phyloP scores from a whole-genome alignment of 2,329 filamentous ascomycete species.

The Claviceps sorghi region DNA sequence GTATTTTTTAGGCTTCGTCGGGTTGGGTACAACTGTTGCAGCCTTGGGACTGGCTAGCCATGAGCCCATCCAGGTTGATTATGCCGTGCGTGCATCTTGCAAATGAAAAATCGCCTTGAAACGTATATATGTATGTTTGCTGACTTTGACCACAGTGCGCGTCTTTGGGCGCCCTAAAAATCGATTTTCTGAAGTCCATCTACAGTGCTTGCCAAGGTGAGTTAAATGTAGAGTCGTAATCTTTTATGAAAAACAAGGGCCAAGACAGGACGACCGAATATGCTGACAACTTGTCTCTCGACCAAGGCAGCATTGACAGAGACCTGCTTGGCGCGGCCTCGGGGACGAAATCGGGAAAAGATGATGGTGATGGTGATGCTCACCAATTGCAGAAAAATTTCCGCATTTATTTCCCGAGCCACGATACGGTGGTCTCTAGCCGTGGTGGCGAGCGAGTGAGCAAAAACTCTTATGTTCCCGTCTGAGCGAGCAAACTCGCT shows the following conservation, averaged over 20 bases:
- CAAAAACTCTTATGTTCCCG: background rate
- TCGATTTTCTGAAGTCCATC: conserved; percentile 45
- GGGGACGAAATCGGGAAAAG: background rate
- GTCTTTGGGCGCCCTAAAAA: conserved; percentile 64
- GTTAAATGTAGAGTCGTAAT: conserved; percentile 7
- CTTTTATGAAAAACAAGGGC: background rate
- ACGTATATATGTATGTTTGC: background rate
- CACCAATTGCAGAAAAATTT: conserved; percentile 30
- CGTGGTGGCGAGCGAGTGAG: conserved; percentile 37
- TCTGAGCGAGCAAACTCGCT: background rate
- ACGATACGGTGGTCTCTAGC: conserved; percentile 51
- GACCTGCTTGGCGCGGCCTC: background rate
- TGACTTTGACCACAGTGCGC: conserved; percentile 40
- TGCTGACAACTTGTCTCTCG: background rate
- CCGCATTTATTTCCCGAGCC: conserved; percentile 68
- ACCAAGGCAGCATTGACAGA: background rate
- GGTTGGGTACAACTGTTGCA: conserved; percentile 53
- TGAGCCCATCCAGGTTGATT: conserved; percentile 52
- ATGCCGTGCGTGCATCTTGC: conserved; percentile 38
- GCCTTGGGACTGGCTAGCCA: conserved; percentile 45
- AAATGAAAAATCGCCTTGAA: background rate
- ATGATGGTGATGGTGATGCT: background rate
- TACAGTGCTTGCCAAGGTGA: conserved; percentile 42
- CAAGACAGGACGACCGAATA: conserved; percentile 2
- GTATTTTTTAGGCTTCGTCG: conserved; percentile 47